Evolutionary conservation across 176 grass and related monocot species (phyloP).

Genomic region (Luzula sylvatica): DNA sequence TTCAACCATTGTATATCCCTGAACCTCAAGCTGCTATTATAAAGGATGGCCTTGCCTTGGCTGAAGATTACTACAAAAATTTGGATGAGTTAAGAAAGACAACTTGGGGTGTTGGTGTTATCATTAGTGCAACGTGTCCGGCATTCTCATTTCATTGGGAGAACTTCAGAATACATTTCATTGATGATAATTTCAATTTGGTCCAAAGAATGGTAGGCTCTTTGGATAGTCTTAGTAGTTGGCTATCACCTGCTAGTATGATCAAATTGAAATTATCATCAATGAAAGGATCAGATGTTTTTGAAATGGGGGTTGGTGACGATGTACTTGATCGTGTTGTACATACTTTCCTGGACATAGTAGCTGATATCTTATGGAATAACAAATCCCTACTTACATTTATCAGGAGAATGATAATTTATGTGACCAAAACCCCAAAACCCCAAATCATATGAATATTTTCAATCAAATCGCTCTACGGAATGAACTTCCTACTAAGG

Average conservation of each 20-base stretch:
- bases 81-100: background rate
- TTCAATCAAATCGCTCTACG: background rate
- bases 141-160: background rate
- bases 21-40: background rate
- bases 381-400: background rate
- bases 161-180: background rate
- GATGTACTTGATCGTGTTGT: too few relatives aligned
- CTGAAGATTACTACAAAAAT: background rate
- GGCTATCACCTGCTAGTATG: too few relatives aligned
- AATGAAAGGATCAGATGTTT: too few relatives aligned
- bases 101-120: background rate
- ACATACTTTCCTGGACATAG: too few relatives aligned
- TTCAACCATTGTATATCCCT: background rate
- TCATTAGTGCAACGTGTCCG: too few relatives aligned
- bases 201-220: conserved; percentile 1
- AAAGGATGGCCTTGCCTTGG: background rate
- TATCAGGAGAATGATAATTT: background rate
- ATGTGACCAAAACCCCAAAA: background rate
- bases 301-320: too few relatives aligned
- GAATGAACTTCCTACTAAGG: background rate
- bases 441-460: background rate
- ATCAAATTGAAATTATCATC: too few relatives aligned
- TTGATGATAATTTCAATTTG: conserved; percentile 4
- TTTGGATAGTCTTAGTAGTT: too few relatives aligned
- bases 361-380: too few relatives aligned